Percentiles rank a stretch among this genome's conserved stretches.
Conservation (phyloP, 192 early-diverging fungal species). For the Dispira parvispora region DNA sequence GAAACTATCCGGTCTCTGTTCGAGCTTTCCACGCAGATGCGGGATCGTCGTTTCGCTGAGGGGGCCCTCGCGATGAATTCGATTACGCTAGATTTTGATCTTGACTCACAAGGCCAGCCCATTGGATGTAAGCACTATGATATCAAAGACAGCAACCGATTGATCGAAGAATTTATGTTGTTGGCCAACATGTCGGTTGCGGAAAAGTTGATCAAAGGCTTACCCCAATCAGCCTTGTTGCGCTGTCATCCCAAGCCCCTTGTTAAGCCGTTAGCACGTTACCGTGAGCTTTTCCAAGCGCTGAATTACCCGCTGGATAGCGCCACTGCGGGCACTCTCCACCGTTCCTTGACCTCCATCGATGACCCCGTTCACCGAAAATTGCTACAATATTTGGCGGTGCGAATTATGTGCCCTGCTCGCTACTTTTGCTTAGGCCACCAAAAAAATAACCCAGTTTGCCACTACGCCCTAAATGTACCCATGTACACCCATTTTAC, state of each 20-base stretch:
- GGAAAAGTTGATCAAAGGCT: constrained; percentile 59
- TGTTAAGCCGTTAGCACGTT: constrained; percentile 16
- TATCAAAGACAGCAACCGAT: constrained; percentile 64
- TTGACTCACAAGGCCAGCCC: constrained; percentile 78
- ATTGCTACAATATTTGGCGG: constrained; percentile 25
- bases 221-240: constrained; percentile 61
- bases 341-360: constrained; percentile 36
- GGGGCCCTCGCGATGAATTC: constrained; percentile 85
- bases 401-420: constrained; percentile 80
- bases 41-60: constrained; percentile 42
- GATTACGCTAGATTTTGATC: constrained; percentile 84
- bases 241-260: constrained; percentile 52
- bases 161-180: constrained; percentile 99
- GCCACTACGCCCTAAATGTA: constrained; percentile 85
- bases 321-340: constrained; percentile 31
- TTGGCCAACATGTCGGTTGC: constrained; percentile 95
- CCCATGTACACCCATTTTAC: constrained; percentile 98
- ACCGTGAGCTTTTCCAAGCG: constrained; percentile 23
- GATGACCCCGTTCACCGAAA: constrained; percentile 14
- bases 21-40: constrained; percentile 30
- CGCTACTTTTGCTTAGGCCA: constrained; percentile 88
- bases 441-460: constrained; percentile 36
- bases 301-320: constrained; percentile 37
- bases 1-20: constrained; percentile 32
- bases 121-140: constrained; percentile 42